Evolutionary conservation across 305 asterid species (phyloP), one percentile per base, ranked within the genome.

Genomic region (Solanum chacoense): DNA sequence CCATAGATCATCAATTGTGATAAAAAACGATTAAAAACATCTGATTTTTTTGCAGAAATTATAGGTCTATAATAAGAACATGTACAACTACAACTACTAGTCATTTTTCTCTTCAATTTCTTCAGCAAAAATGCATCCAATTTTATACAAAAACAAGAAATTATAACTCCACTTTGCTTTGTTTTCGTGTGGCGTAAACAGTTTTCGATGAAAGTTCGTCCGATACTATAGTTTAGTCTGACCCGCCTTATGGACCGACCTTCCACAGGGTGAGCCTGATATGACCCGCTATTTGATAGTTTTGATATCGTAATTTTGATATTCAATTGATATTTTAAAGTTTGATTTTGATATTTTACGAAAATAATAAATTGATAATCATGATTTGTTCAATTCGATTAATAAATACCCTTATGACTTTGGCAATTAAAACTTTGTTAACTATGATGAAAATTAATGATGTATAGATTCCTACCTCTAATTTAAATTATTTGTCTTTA

Each of bases 141-240:
- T 24, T 67, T n/a, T 67, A 65, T 65, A 65, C 73, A 65, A n/a
- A 5, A 76, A 74, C 71, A 35, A 73, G 24, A 67, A 75, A 75
- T 8, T 4, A 76, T 31, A 2, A 20, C 42, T 26, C 1, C 9
- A 26, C 0, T 79, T 38, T 80, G 85, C n/a, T 40, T 40, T n/a
- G 40, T 77, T 87, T 89, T 90, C 59, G 85, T 89, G 92, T 89
- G 94, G 94, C 90, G 92, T 69, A 75, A 91, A 89, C 92, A 65
- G 73, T 74, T 81, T 11, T 28, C 6, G 87, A 85, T 85, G 92
- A 87, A 92, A 90, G 65, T 87, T 87, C 37, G 90, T 36, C 88
- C 40, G 36, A 36, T 81, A 79, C 2, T 38, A 24, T 38, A 79
- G 35, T 37, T 37, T 78, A 24, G 85, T 24, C 35, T 38, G 85